phyloP scores from a whole-genome alignment of 2,329 filamentous ascomycete genomes.

The Herpotrichia juniperi region DNA sequence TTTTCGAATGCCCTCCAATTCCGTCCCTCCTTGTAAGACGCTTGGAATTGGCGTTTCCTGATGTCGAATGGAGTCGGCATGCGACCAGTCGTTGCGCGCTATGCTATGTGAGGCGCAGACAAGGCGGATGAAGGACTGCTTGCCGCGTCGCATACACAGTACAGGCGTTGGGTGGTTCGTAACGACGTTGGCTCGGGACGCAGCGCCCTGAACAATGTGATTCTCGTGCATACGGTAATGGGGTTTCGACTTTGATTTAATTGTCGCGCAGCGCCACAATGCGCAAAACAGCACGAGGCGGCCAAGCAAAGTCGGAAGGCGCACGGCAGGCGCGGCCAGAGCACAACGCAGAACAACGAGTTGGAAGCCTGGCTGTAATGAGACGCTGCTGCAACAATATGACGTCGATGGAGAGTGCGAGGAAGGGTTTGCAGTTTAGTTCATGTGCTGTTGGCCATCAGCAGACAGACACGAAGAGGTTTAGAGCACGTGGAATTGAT shows the following conservation, averaged over 20 bases:
- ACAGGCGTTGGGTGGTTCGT: background rate
- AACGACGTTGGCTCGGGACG: background rate
- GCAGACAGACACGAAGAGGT: conserved; percentile 15
- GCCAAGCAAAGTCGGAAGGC: conserved; percentile 2
- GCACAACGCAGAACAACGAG: conserved; percentile 6
- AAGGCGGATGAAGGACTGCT: background rate
- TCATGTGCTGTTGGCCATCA: conserved; percentile 13
- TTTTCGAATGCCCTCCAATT: background rate
- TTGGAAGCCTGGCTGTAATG: conserved; percentile 12
- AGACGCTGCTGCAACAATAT: conserved; percentile 6
- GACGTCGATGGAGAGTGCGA: conserved; percentile 18
- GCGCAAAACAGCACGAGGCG: conserved; percentile 1
- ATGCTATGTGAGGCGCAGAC: background rate
- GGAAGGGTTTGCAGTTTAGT: conserved; percentile 4
- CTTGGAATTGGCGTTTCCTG: background rate
- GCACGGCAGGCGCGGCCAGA: conserved; percentile 6
- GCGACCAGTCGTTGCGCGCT: background rate
- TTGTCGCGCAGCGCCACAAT: conserved; percentile 2
- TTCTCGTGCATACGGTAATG: conserved; percentile 4
- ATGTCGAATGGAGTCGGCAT: background rate
- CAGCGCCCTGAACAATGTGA: conserved; percentile 9
- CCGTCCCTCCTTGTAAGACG: background rate
- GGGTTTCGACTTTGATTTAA: conserved; percentile 1
- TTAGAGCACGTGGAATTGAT: conserved; percentile 23
- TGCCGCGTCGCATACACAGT: background rate